Evolutionary conservation across 352 stramenopile species (phyloP).

Genomic region (Phytophthora tubulina): DNA sequence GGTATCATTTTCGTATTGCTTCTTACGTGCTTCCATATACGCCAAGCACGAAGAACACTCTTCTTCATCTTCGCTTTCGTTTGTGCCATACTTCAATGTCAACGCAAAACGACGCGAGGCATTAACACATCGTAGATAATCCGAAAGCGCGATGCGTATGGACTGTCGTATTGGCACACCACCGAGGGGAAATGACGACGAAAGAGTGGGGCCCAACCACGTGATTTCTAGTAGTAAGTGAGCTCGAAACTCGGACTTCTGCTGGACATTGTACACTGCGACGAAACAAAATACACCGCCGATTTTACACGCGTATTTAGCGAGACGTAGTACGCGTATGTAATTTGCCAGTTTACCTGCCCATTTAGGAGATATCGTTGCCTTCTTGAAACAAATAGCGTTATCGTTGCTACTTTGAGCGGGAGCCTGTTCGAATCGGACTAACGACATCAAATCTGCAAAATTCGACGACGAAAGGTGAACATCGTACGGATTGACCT

Average conservation of each 20-base stretch:
- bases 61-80: neutral
- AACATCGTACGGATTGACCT: slow-evolving; percentile 63
- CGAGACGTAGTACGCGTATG: slow-evolving; percentile 55
- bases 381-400: slow-evolving; percentile 6
- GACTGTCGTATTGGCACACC: slow-evolving; percentile 39
- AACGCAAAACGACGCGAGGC: slow-evolving; percentile 14
- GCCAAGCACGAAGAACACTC: slow-evolving; percentile 18
- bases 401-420: no score
- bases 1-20: neutral
- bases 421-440: slow-evolving; percentile 27
- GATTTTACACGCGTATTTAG: slow-evolving; percentile 54
- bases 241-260: slow-evolving; percentile 67
- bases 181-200: slow-evolving; percentile 12
- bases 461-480: slow-evolving; percentile 55
- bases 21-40: slow-evolving; percentile 4
- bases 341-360: slow-evolving; percentile 50
- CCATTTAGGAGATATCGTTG: slow-evolving; percentile 46
- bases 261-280: slow-evolving; percentile 58
- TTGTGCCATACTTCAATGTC: neutral
- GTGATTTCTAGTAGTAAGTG: slow-evolving; percentile 60
- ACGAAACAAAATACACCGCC: slow-evolving; percentile 49
- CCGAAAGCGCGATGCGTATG: slow-evolving; percentile 51
- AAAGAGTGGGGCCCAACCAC: slow-evolving; percentile 11
- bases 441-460: slow-evolving; percentile 51
- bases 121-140: slow-evolving; percentile 55